Evolutionary conservation across 2,329 filamentous ascomycete species (phyloP).

Genomic region (Pyrenophora seminiperda): DNA sequence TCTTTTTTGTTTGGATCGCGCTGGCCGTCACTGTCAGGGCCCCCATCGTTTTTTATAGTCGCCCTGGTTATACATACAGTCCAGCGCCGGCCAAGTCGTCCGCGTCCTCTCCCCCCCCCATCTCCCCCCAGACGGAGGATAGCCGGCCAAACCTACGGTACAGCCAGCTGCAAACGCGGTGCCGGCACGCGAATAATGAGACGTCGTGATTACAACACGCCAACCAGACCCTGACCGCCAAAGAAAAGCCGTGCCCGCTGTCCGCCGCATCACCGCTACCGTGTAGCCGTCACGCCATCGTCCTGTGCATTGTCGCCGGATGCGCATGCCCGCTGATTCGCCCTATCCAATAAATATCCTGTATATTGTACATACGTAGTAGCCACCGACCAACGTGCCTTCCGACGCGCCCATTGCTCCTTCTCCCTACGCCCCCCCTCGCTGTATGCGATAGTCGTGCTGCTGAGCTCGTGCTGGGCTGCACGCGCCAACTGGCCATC

Average conservation of each 20-base stretch:
- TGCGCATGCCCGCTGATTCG: constrained; percentile 19
- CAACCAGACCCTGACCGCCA: constrained; percentile 9
- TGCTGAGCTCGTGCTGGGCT: constrained; percentile 39
- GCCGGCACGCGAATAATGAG: constrained; percentile 16
- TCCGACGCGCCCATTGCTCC: constrained; percentile 13
- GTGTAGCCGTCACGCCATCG: constrained; percentile 4
- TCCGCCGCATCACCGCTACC: constrained; percentile 5
- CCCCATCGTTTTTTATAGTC: too few species aligned
- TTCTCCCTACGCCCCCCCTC: constrained; percentile 16
- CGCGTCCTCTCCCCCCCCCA: too few species aligned
- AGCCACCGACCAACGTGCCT: not conserved
- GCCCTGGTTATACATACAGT: too few species aligned
- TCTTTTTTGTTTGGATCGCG: not conserved
- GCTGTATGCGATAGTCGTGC: constrained; percentile 29
- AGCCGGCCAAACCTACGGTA: too few species aligned
- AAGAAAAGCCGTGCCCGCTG: constrained; percentile 6
- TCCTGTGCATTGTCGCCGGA: constrained; percentile 12
- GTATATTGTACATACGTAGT: too few species aligned
- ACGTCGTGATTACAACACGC: constrained; percentile 10
- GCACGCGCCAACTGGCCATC: constrained; percentile 29
- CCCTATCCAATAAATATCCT: not conserved
- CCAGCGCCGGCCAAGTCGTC: not conserved
- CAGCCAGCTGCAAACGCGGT: constrained; percentile 7
- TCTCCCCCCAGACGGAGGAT: too few species aligned
- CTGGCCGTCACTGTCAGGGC: not conserved